Base-by-base conservation (phyloP, 306 rosid genomes). In the Boehmeria nivea region DNA sequence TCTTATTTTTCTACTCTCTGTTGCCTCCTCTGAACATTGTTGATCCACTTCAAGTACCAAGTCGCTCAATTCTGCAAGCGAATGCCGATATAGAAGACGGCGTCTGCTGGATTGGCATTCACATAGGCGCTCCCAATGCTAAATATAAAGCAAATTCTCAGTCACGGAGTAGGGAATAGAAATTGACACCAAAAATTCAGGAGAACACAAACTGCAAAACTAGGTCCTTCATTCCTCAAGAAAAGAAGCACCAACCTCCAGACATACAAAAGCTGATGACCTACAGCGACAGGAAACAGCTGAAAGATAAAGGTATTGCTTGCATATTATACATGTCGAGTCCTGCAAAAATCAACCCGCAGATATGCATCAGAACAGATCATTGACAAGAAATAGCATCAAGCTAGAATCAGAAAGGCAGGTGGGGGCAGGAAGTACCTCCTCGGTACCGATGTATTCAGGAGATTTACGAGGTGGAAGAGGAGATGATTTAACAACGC, bases 51-150 rank as follows among this genome's bases (percentile, higher is more conserved):
- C 77, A 75, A 63, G 62, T 40, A 82, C 77, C 82, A 84, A 60
- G 69, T 80, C 89, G 60, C 67, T 71, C 83, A 91, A 64, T 72
- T 87, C 96, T 12, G 79, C 91, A 26, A 91, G 87, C 56, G 98
- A 78, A 56, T 87, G 86, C 37, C 98, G 98, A 60, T 87, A 91
- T 55, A 74, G 81, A 76, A 91, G 89, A 50, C 83, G 55, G 3
- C 70, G 86, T 62, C 69, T 80, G 54, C 72, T 66, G 77, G 82
- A 68, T 74, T 84, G 78, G 80, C 98, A 91, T 72, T 91, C 98
- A 69, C 98, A 91, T 62, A 91, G 96, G 71, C 70, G 93, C 67
- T 84, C 79, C 81, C 82, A 87, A 22, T 91, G 98, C 98, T 91
- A 88, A 75, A 76, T 12, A 58, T 70, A 38, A 68, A 45, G 52